Conservation (phyloP, 306 rosid genomes). For the Rubus idaeus region DNA sequence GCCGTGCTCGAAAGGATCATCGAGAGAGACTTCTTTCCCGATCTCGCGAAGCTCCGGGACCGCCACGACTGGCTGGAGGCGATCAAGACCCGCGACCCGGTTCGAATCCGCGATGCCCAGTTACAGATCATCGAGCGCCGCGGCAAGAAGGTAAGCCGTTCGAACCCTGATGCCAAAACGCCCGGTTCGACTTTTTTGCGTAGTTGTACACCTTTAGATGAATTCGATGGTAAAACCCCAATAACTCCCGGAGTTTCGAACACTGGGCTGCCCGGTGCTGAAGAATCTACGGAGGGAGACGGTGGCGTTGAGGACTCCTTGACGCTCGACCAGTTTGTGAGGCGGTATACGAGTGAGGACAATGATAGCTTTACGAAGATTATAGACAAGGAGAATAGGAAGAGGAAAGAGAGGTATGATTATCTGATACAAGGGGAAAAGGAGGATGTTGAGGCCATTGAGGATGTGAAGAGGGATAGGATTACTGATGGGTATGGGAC, state of each 20-base stretch:
- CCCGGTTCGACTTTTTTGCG: conserved; percentile 86
- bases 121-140: conserved; percentile 93
- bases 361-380: conserved; percentile 77
- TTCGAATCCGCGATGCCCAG: conserved; percentile 88
- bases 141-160: conserved; percentile 42
- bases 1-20: conserved; percentile 88
- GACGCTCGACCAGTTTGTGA: conserved; percentile 74
- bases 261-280: conserved; percentile 24
- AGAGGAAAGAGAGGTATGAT: conserved; percentile 87
- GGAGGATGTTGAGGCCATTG: conserved; percentile 50
- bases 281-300: conserved; percentile 24
- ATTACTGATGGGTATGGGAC: conserved; percentile 95
- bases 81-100: conserved; percentile 68
- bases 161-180: conserved; percentile 50
- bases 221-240: conserved; percentile 63
- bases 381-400: conserved; percentile 85
- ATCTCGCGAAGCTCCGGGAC: conserved; percentile 89
- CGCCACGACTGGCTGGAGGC: conserved; percentile 98
- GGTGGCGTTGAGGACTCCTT: conserved; percentile 45
- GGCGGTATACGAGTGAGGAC: conserved; percentile 89
- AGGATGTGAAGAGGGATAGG: conserved; percentile 80
- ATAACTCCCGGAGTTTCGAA: conserved; percentile 31
- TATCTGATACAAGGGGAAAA: conserved; percentile 69
- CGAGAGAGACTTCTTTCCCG: conserved; percentile 97
- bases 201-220: conserved; percentile 73